phyloP scores from a whole-genome alignment of 768 basidiomycete genomes.

The Tulasnella sp. region DNA sequence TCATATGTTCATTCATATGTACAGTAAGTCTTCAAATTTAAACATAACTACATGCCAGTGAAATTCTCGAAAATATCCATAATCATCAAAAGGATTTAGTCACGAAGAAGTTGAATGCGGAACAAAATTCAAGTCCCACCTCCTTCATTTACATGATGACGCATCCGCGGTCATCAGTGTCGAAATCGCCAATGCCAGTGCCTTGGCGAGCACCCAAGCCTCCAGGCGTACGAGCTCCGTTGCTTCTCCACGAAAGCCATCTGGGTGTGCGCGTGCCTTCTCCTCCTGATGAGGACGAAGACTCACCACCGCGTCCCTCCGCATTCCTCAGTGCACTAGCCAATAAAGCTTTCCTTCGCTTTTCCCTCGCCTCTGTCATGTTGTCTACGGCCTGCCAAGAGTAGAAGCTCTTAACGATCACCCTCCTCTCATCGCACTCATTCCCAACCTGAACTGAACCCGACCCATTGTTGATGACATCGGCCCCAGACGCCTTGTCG shows the following conservation, averaged over 20 bases:
- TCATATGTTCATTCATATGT: no score
- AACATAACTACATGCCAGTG: no score
- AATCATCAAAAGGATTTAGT: no score
- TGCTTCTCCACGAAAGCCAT: conserved; percentile 29
- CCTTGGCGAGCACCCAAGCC: no score
- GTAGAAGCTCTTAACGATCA: conserved; percentile 76
- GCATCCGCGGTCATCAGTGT: conserved; percentile 43
- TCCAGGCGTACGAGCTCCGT: conserved; percentile 38
- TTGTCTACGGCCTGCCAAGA: conserved; percentile 80
- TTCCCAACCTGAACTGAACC: conserved; percentile 45
- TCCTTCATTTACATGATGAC: conserved; percentile 44
- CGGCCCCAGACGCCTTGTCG: conserved; percentile 24
- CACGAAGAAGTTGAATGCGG: no score
- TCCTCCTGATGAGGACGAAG: conserved; percentile 32
- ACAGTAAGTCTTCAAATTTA: no score
- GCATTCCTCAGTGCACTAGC: conserved; percentile 30
- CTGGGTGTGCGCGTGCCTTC: conserved; percentile 5
- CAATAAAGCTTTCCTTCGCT: conserved; percentile 43
- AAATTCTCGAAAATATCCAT: no score
- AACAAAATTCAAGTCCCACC: no score
- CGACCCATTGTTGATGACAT: not conserved
- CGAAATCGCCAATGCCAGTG: no score
- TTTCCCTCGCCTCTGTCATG: conserved; percentile 51
- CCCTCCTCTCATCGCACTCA: conserved; percentile 63
- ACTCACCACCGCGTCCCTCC: conserved; percentile 29